Evolutionary conservation across 176 grass and related monocot genomes (phyloP).

Genomic region (Oryza punctata): DNA sequence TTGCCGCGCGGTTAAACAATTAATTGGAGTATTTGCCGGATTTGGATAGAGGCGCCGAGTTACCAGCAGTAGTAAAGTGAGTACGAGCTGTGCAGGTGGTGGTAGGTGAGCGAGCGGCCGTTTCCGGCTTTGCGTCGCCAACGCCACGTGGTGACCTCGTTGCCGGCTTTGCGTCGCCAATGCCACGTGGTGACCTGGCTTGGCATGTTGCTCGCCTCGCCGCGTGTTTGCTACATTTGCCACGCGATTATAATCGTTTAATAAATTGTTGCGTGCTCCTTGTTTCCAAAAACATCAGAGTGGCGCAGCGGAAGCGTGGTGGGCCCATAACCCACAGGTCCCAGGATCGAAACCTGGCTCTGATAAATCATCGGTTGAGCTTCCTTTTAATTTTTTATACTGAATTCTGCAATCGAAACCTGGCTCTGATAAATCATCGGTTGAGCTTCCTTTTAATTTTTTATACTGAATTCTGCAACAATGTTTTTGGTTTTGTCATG

Average conservation of each 20-base stretch:
- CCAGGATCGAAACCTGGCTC: slow-evolving; percentile 72
- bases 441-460: too few relatives aligned
- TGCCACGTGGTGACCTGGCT: neutral
- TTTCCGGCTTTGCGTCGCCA: neutral
- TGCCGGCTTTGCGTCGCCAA: neutral
- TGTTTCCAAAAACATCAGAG: slow-evolving; percentile 39
- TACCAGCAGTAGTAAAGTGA: too few relatives aligned
- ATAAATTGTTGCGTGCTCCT: too few relatives aligned
- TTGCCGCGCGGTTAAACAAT: neutral
- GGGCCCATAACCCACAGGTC: slow-evolving; percentile 89
- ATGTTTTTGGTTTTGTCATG: too few relatives aligned
- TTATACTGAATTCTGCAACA: too few relatives aligned
- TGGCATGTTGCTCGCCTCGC: neutral
- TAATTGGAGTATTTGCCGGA: too few relatives aligned
- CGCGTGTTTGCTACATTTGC: neutral
- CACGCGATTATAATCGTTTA: too few relatives aligned
- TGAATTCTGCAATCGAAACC: slow-evolving; percentile 40
- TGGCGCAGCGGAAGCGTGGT: slow-evolving; percentile 92
- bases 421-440: slow-evolving; percentile 53
- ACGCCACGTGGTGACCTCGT: neutral
- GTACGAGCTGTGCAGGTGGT: neutral
- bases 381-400: too few relatives aligned
- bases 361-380: slow-evolving; percentile 28
- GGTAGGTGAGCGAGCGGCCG: neutral
- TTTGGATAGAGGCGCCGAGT: neutral